Evolutionary conservation across 1,284 basidiomycete genomes (phyloP), one percentile per base, ranked within the genome.

Genomic region (Ganoderma meredithae): DNA sequence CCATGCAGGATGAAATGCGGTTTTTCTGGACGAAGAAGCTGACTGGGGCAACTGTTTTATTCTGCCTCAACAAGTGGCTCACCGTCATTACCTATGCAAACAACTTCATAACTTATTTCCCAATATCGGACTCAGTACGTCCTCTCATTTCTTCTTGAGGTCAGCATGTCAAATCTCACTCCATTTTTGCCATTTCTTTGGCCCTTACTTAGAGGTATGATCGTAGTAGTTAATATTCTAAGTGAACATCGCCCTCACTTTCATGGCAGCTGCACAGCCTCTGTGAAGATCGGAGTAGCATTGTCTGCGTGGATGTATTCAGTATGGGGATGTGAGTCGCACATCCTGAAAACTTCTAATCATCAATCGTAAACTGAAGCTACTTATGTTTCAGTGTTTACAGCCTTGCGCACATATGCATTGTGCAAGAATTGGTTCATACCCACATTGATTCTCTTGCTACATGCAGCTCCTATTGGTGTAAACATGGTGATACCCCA

Each of bases 371-470:
- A 3, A 36, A 39, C 31, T 31, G 52, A 55, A 56, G 36, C 9
- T 33, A 15, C 17, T 17, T 31, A 31, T 8, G 33, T 33, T 22
- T 7, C 19, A 39, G 55, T 17, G 10, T 39, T 36, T 39, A n/a
- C 55, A 1, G 55, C 55, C 33, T 39, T 58, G 27, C 52, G 52
- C 52, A 33, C 31, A 33, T 58, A 58, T 39, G 55, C 55, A 9
- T 33, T 58, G 15, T n/a, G 33, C 7, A 15, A 0, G 9, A 58
- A 39, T n/a, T 39, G 55, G 33, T 58, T 33, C 22, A 5, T 58
- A 0, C 5, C 33, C 9, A 1, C 19, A 3, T 3, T 22, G 4
- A 31, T 39, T 27, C 10, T 58, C 19, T 12, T 58, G 2, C 33
- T 58, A 5, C n/a, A 27, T 39, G 19, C 10, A 39, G 55, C 39